Base-by-base conservation (phyloP, 441 rosid genomes). In the Dalechampia spathulata region DNA sequence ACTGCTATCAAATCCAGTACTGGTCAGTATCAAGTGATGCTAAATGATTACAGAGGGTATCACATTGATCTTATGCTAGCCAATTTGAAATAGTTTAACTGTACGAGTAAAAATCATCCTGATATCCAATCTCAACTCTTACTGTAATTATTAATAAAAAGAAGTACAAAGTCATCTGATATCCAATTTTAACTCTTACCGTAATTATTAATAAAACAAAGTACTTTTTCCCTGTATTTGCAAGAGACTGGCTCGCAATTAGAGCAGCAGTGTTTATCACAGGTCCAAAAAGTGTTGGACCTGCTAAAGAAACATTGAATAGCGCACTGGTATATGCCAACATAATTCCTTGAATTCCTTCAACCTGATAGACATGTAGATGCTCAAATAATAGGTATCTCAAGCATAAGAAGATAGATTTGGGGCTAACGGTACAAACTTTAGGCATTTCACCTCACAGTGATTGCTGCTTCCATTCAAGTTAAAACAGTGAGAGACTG, bases 281-380 rank as follows among this genome's bases (percentile, higher is more conserved):
- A 17, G 78, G 96, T 34, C 98, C 98, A 71, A 92, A 88, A 34
- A 92, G 83, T n/a, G 98, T 88, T 32, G 98, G 98, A 43, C 98
- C 96, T 0, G 98, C 96, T 61, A 92, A 88, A 70, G 96, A 84
- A 34, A 91, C 96, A 57, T 91, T 86, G 46, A 56, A 77, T 68
- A 91, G 96, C 14, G 96, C 96, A 62, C 83, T 80, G 38, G 73
- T 61, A 63, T 91, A 91, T 52, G 98, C 78, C 68, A 50, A 69
- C 86, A 86, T 68, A 65, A 91, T 86, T 51, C 98, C 98, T 52
- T 76, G 86, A 64, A 88, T 73, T 69, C 95, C 96, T 45, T 91
- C 98, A 42, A 91, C 98, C 98, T 88, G 76, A 63, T 42, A 72
- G 63, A 61, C 8, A 8, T 25, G 45, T 45, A 41, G 28, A 45